Conservation (phyloP, 2,329 filamentous ascomycete species). For the Arthrobotrys pseudoclavata region DNA sequence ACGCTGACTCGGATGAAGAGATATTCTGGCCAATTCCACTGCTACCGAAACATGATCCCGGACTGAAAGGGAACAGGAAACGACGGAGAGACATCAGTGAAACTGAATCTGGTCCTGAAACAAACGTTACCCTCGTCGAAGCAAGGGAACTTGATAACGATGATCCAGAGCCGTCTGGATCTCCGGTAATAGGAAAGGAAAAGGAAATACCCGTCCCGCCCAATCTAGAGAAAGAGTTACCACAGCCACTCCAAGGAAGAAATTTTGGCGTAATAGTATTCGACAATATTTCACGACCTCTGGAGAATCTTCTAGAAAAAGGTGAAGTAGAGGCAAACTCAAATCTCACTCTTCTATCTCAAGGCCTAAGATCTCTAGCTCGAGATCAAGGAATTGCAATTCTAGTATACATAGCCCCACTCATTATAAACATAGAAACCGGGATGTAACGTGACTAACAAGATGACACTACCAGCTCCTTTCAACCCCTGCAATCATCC, state of each 20-base stretch:
- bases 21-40: conserved; percentile 53
- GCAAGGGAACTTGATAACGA: neutral
- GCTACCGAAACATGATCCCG: conserved; percentile 44
- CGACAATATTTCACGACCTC: conserved; percentile 52
- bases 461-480: conserved; percentile 22
- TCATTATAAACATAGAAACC: neutral
- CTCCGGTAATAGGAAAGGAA: neutral
- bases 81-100: conserved; percentile 1
- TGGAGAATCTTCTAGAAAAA: conserved; percentile 32
- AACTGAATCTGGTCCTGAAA: neutral
- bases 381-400: conserved; percentile 40
- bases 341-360: conserved; percentile 21
- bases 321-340: conserved; percentile 32
- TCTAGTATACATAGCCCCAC: conserved; percentile 21
- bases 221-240: neutral
- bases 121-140: too few relatives aligned
- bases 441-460: neutral
- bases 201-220: conserved; percentile 1
- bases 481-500: conserved; percentile 21
- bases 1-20: conserved; percentile 56
- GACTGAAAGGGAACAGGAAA: conserved; percentile 26
- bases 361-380: conserved; percentile 32
- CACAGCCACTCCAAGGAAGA: neutral
- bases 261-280: conserved; percentile 38
- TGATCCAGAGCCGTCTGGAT: conserved; percentile 2